Conservation (phyloP, 139 green algal genomes). For the Tetradesmus lagerheimii region DNA sequence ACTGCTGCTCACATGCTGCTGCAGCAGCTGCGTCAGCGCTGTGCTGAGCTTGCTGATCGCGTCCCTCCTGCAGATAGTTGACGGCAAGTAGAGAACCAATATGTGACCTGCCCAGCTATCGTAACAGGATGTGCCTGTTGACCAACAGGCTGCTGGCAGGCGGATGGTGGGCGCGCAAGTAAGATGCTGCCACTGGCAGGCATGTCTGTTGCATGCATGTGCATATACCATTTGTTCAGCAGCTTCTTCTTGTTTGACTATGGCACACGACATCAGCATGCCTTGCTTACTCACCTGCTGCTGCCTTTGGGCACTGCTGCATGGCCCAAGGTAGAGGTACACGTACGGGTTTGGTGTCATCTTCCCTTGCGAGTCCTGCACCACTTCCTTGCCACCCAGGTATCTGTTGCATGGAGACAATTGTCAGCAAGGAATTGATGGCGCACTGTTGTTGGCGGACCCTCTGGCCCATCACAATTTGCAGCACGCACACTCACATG, state of each 20-base stretch:
- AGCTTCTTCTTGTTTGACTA: neutral
- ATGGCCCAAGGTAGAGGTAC: neutral
- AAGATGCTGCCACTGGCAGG: neutral
- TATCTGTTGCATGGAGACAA: neutral
- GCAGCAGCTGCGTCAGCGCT: neutral
- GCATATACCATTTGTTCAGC: neutral
- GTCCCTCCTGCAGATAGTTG: neutral
- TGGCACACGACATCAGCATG: neutral
- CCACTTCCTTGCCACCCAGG: conserved; percentile 27
- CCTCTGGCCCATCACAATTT: too few relatives aligned
- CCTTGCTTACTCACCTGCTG: neutral
- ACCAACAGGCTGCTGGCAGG: neutral
- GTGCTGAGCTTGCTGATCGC: neutral
- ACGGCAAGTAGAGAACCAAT: neutral
- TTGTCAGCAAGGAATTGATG: too few relatives aligned
- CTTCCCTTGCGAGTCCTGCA: neutral
- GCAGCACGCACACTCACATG: neutral
- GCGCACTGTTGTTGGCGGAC: too few relatives aligned
- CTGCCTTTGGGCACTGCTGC: neutral
- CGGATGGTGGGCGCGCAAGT: too few relatives aligned
- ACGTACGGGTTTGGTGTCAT: conserved; percentile 12
- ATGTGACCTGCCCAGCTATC: too few relatives aligned
- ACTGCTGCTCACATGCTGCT: neutral
- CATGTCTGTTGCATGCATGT: too few relatives aligned
- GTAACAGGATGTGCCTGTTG: too few relatives aligned